A percentile compares a stretch with the other conserved stretches of the same genome.
Evolutionary conservation across 495 filamentous ascomycete species (phyloP).

Genomic region (Apodospora peruviana): DNA sequence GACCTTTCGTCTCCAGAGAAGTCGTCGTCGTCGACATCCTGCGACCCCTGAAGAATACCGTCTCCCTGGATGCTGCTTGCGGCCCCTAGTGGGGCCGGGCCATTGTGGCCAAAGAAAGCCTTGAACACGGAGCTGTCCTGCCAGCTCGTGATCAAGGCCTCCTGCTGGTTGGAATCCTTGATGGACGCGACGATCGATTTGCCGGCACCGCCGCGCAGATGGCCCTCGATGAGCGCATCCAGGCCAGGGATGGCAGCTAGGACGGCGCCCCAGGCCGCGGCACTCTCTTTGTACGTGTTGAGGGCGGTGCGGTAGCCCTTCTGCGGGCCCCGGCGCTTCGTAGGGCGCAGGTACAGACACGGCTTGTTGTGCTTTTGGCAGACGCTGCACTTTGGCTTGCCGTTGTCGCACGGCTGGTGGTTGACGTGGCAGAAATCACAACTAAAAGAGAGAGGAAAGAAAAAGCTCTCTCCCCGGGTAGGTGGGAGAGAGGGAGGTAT

Average conservation of each 20-base stretch:
- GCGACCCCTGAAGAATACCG: not conserved
- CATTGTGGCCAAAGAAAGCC: conserved; percentile 30
- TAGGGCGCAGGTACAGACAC: conserved; percentile 30
- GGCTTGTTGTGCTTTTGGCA: conserved; percentile 33
- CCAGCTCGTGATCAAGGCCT: conserved; percentile 25
- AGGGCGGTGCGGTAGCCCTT: conserved; percentile 34
- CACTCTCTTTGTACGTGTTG: conserved; percentile 35
- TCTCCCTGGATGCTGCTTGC: not conserved
- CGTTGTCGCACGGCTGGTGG: conserved; percentile 36
- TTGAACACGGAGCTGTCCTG: conserved; percentile 29
- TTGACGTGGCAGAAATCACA: conserved; percentile 37
- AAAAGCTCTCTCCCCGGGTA: too few relatives aligned
- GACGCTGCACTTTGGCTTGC: conserved; percentile 29
- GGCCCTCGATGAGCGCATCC: conserved; percentile 30
- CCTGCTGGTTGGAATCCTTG: conserved; percentile 30
- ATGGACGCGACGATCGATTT: conserved; percentile 22
- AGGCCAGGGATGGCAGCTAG: conserved; percentile 30
- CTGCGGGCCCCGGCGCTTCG: conserved; percentile 31
- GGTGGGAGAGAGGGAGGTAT: not conserved
- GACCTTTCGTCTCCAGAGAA: conserved; percentile 6
- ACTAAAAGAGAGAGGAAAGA: conserved; percentile 10
- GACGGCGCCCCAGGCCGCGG: conserved; percentile 33
- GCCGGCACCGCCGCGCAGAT: conserved; percentile 20
- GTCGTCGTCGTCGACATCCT: conserved; percentile 11
- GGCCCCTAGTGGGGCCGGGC: conserved; percentile 1